phyloP scores from a whole-genome alignment of 441 rosid genomes.

The Populus hybrid region DNA sequence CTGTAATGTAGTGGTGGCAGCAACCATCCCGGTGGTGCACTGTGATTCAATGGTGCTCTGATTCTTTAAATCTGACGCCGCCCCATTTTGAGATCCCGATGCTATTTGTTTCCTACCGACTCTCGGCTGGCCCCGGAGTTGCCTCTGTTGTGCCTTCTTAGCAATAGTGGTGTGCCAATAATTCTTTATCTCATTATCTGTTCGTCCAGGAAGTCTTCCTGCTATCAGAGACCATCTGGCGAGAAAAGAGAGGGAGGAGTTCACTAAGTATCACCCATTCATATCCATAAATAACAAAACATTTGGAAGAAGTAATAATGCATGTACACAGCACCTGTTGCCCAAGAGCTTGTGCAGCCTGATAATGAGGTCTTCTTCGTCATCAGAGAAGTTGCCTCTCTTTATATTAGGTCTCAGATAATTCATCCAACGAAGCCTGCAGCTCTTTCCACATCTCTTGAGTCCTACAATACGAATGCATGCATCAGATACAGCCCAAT shows the following conservation, averaged over 20 bases:
- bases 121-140: background rate
- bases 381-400: too few species aligned
- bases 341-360: conserved; percentile 30
- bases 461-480: conserved; percentile 27
- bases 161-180: conserved; percentile 54
- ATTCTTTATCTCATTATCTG: conserved; percentile 65
- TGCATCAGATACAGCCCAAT: background rate
- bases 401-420: too few species aligned
- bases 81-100: background rate
- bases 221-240: conserved; percentile 71
- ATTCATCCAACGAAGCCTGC: conserved; percentile 26
- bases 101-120: background rate
- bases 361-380: too few species aligned
- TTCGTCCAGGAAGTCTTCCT: conserved; percentile 73
- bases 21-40: background rate
- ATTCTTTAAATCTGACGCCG: background rate
- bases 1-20: background rate
- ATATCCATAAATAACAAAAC: background rate
- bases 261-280: background rate
- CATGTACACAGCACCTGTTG: conserved; percentile 27
- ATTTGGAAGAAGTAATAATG: background rate
- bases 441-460: conserved; percentile 50
- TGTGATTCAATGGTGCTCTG: background rate
- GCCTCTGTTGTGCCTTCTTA: conserved; percentile 6
- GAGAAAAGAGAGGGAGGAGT: background rate